A percentile compares a stretch with the other conserved stretches of the same genome.
Conservation (phyloP, 108 stramenopile species). For the Nitzschia sp. region DNA sequence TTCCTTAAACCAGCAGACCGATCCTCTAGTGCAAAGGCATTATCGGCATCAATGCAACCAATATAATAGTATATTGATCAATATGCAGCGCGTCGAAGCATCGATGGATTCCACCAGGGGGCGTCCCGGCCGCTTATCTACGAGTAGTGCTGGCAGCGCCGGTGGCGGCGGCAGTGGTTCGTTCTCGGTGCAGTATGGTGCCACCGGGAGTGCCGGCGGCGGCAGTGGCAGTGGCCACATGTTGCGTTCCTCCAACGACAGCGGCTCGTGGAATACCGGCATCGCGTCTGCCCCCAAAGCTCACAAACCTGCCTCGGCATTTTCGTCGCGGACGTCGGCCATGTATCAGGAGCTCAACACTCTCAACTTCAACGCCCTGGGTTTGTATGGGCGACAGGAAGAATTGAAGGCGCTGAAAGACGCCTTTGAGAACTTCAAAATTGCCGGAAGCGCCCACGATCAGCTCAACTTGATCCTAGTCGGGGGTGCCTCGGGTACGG, state of each 20-base stretch:
- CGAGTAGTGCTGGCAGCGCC: too few relatives aligned
- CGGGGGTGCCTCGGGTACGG: constrained; percentile 13
- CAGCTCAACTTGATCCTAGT: constrained; percentile 9
- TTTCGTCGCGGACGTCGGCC: background rate
- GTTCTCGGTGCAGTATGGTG: too few relatives aligned
- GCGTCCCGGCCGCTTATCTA: too few relatives aligned
- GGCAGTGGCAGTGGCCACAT: background rate
- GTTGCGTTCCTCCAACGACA: background rate
- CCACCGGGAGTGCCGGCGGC: too few relatives aligned
- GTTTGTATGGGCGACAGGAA: background rate
- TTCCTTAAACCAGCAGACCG: too few relatives aligned
- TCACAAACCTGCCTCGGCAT: background rate
- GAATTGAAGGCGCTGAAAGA: background rate
- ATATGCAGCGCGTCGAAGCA: too few relatives aligned
- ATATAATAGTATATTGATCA: too few relatives aligned
- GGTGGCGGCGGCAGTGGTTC: too few relatives aligned
- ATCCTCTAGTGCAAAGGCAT: too few relatives aligned
- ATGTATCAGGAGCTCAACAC: constrained; percentile 2
- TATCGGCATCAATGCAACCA: too few relatives aligned
- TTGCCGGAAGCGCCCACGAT: background rate
- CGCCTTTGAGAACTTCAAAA: background rate
- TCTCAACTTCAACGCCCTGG: background rate
- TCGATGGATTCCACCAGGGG: too few relatives aligned
- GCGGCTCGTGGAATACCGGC: background rate
- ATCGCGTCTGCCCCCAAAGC: background rate